phyloP scores from a whole-genome alignment of 2,329 filamentous ascomycete genomes.

The Trichoderma endophyticum region DNA sequence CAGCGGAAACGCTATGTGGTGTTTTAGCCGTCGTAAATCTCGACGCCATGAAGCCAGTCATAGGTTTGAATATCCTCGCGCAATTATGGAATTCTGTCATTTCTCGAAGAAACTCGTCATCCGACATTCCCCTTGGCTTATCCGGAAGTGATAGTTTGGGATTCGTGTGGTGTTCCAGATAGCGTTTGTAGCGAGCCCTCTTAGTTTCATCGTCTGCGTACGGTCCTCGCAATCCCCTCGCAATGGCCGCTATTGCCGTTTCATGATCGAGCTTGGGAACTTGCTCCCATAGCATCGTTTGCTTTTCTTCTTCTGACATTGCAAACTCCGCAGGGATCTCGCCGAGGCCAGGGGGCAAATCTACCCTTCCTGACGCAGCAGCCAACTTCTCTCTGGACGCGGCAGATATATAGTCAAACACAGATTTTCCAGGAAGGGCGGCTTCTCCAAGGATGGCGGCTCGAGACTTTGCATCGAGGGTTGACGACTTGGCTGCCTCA shows the following conservation, averaged over 20 bases:
- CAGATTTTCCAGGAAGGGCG: slow-evolving; percentile 78
- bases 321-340: slow-evolving; percentile 68
- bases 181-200: slow-evolving; percentile 73
- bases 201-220: slow-evolving; percentile 83
- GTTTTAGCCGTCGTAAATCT: slow-evolving; percentile 76
- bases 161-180: slow-evolving; percentile 70
- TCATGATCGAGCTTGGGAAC: slow-evolving; percentile 64
- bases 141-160: slow-evolving; percentile 48
- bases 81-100: slow-evolving; percentile 69
- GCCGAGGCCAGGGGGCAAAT: slow-evolving; percentile 74
- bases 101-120: slow-evolving; percentile 77
- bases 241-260: slow-evolving; percentile 65
- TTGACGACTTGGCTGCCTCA: slow-evolving; percentile 74
- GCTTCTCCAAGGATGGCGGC: slow-evolving; percentile 79
- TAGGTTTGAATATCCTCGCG: slow-evolving; percentile 78
- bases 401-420: slow-evolving; percentile 88
- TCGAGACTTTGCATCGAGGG: slow-evolving; percentile 70
- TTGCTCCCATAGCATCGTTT: slow-evolving; percentile 54
- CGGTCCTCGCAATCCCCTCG: slow-evolving; percentile 63
- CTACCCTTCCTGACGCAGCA: slow-evolving; percentile 67
- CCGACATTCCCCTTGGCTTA: slow-evolving; percentile 43
- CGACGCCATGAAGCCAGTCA: slow-evolving; percentile 88
- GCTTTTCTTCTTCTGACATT: slow-evolving; percentile 60
- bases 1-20: slow-evolving; percentile 29
- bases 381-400: slow-evolving; percentile 74